These are phyloP conservation scores for Carex arenaria DNA, from an alignment of 202 grass and related monocot genomes.

Conservation along the genomic window DNA sequence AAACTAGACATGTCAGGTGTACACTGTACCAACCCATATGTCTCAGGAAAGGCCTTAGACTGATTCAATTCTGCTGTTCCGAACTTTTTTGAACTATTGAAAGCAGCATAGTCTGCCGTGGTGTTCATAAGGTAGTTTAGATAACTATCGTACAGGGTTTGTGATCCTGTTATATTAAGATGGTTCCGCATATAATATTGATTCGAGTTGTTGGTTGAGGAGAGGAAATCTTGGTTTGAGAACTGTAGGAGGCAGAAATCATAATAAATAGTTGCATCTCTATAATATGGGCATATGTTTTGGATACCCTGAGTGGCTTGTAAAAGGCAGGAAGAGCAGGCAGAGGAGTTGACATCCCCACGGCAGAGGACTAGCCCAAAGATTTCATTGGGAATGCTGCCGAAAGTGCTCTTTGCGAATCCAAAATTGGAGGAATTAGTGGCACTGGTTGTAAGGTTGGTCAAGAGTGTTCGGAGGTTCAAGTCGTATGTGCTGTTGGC, in stretches of 20 bases:
- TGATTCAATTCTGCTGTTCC: slow-evolving; percentile 27
- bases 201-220: neutral
- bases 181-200: fast-evolving
- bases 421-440: slow-evolving; percentile 5
- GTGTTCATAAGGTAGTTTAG: slow-evolving; percentile 29
- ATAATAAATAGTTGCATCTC: slow-evolving; percentile 42
- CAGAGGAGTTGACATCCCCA: slow-evolving; percentile 30
- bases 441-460: neutral
- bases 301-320: slow-evolving; percentile 22
- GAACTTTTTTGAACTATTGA: slow-evolving; percentile 28
- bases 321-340: slow-evolving; percentile 32
- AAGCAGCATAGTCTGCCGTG: slow-evolving; percentile 19
- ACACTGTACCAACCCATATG: slow-evolving; percentile 52
- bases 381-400: slow-evolving; percentile 26
- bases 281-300: slow-evolving; percentile 24
- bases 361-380: slow-evolving; percentile 46
- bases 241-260: slow-evolving; percentile 35
- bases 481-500: slow-evolving; percentile 10
- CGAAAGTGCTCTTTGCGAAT: neutral
- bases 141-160: slow-evolving; percentile 24
- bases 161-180: neutral
- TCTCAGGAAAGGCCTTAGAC: neutral
- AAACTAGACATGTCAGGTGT: slow-evolving; percentile 24
- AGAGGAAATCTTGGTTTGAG: slow-evolving; percentile 36
- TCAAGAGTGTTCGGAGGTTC: slow-evolving; percentile 20